A percentile compares a stretch with the other conserved stretches of the same genome.
These are phyloP conservation scores for Leishmania gerbilli DNA, from an alignment of 208 protist species.

Conservation along the genomic window DNA sequence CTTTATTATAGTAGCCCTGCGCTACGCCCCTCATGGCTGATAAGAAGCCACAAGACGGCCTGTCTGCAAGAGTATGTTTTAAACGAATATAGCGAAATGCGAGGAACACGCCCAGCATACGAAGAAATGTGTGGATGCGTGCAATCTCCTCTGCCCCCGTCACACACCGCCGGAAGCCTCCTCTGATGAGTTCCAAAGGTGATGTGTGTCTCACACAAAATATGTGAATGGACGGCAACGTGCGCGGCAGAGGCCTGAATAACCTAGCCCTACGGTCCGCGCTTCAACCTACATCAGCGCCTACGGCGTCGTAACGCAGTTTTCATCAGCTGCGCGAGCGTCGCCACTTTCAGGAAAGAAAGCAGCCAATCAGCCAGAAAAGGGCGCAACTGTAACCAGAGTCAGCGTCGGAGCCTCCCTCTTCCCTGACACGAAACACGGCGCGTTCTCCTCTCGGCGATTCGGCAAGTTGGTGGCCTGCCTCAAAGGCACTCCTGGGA, in stretches of 20 bases:
- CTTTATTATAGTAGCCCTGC: not conserved
- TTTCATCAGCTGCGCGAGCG: not conserved
- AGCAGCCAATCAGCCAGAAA: not conserved
- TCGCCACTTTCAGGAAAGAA: not conserved
- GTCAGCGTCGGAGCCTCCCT: not conserved
- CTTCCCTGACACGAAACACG: not conserved
- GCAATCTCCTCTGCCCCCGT: not conserved
- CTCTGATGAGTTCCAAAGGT: not conserved
- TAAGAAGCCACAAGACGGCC: not conserved
- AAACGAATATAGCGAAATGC: not conserved
- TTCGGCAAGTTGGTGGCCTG: not conserved
- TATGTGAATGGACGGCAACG: not conserved
- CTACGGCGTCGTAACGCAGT: not conserved
- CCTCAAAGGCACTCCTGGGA: not conserved
- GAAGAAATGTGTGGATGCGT: not conserved
- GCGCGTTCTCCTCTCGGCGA: too few relatives aligned
- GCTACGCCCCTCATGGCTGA: not conserved
- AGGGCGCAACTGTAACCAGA: not conserved
- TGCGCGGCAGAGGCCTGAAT: not conserved
- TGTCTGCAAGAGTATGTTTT: not conserved
- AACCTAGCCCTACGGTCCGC: not conserved
- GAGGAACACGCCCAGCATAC: too few relatives aligned
- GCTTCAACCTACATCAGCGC: not conserved
- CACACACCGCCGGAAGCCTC: not conserved
- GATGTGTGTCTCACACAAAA: not conserved